Base-by-base conservation (phyloP, 2,329 filamentous ascomycete genomes). In the Rhynchosporium agropyri region DNA sequence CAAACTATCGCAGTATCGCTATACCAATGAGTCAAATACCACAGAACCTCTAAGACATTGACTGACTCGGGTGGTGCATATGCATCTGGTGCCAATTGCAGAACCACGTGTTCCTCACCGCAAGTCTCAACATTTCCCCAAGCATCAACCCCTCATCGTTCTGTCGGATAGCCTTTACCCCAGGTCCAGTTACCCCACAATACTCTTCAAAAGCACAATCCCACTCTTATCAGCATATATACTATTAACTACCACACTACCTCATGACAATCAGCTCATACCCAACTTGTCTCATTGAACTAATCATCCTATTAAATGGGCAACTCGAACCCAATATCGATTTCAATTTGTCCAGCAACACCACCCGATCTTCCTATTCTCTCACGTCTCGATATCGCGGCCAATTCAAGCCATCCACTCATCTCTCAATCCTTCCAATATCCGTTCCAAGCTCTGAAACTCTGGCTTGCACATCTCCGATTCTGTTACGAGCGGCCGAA, bases 381-480 rank as follows among this genome's bases (percentile, higher is more conserved):
- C 15, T 36, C 61, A 15, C 45, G 45, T 9, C 46, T 63, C 48
- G 61, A 63, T 31, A 38, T 58, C 26, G 45, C 29, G 28, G 61
- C 61, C 36, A 58, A 53, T 20, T 36, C 46, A 3, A n/a, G 13
- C 7, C 61, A 63, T 28, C 61, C 55, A 8, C 46, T 63, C 28
- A 29, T 63, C 29, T 29, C 61, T 29, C 54, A n/a, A 28, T 54
- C 54, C 2, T 58, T 63, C 55, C 20, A 36, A 5, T 58, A 54
- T 13, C 48, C 55, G 2, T 54, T 54, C 55, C 61, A 36, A 28
- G 54, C 55, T 3, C 12, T 29, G 1, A 63, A 63, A 26, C 55
- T 63, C 15, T 54, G 58, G 8, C 55, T 63, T 9, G 46, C 36
- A 5, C 61, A 50, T 29, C 40, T 58, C 15, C 28, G 20, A 4